Conservation (phyloP, 495 filamentous ascomycete species). For the Neurospora sp. region DNA sequence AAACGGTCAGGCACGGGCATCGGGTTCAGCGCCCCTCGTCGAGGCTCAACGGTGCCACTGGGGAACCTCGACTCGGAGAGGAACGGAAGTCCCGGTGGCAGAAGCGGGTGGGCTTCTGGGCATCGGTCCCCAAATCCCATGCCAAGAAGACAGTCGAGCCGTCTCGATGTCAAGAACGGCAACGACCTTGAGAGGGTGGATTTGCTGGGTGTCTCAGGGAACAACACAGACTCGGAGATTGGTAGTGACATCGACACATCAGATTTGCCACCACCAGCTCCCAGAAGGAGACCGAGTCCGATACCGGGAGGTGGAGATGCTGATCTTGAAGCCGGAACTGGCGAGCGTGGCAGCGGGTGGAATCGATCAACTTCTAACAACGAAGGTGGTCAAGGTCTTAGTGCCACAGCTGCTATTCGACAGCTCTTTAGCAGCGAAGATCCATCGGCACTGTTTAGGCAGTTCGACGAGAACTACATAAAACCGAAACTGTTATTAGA, state of each 20-base stretch:
- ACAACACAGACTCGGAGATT: slow-evolving; percentile 50
- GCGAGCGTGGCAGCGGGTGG: slow-evolving; percentile 12
- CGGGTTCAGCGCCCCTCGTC: slow-evolving; percentile 62
- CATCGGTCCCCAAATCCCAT: slow-evolving; percentile 36
- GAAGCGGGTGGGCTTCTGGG: slow-evolving; percentile 42
- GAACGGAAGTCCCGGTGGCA: slow-evolving; percentile 16
- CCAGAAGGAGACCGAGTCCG: slow-evolving; percentile 44
- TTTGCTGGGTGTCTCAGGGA: slow-evolving; percentile 48
- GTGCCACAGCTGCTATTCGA: slow-evolving; percentile 60
- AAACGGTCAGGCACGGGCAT: slow-evolving; percentile 60
- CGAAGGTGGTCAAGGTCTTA: slow-evolving; percentile 36
- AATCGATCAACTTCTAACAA: slow-evolving; percentile 5
- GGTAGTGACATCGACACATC: slow-evolving; percentile 58
- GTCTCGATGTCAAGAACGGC: slow-evolving; percentile 31
- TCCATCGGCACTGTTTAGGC: slow-evolving; percentile 82
- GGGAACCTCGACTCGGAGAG: slow-evolving; percentile 34
- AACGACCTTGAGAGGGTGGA: slow-evolving; percentile 53
- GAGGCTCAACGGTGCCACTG: slow-evolving; percentile 45
- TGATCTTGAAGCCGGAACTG: neutral
- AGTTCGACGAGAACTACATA: slow-evolving; percentile 92
- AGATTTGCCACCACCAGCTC: slow-evolving; percentile 43
- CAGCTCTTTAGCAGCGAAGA: slow-evolving; percentile 65
- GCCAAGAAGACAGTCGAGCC: slow-evolving; percentile 33
- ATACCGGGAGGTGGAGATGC: slow-evolving; percentile 27
- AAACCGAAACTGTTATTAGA: slow-evolving; percentile 89